Conservation (phyloP, 208 protist genomes). For the Histomonas meleagridis region DNA sequence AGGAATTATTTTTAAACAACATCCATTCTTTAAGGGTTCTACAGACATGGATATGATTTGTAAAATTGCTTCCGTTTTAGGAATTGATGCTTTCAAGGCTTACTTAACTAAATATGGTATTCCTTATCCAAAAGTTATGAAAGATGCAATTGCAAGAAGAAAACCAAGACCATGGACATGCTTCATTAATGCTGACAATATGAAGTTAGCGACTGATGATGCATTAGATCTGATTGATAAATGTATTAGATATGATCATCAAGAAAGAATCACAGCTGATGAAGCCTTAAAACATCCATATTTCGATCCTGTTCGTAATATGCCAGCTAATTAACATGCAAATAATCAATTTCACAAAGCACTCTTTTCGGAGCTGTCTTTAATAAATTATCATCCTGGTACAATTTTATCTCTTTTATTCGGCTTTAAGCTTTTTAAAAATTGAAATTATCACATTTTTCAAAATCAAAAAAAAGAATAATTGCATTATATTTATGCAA, state of each 20-base stretch:
- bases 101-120: constrained; percentile 78
- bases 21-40: constrained; percentile 92
- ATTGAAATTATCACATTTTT: no score
- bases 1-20: constrained; percentile 86
- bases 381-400: no score
- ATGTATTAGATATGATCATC: constrained; percentile 69
- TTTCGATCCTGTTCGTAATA: constrained; percentile 72
- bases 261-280: constrained; percentile 77
- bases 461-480: no score
- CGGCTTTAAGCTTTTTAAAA: no score
- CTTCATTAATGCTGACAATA: constrained; percentile 71
- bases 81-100: constrained; percentile 57
- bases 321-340: neutral
- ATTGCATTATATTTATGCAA: no score
- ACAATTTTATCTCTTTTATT: no score
- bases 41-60: constrained; percentile 95
- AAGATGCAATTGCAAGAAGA: constrained; percentile 67
- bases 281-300: constrained; percentile 96
- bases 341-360: no score
- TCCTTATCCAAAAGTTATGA: constrained; percentile 64
- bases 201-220: constrained; percentile 79
- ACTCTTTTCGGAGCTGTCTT: no score
- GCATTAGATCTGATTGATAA: constrained; percentile 92
- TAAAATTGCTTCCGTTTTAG: constrained; percentile 76
- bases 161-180: constrained; percentile 70